A percentile compares a stretch with the other conserved stretches of the same genome.
phyloP scores from a whole-genome alignment of 2,329 filamentous ascomycete species.

The Penicillium verrucosum region DNA sequence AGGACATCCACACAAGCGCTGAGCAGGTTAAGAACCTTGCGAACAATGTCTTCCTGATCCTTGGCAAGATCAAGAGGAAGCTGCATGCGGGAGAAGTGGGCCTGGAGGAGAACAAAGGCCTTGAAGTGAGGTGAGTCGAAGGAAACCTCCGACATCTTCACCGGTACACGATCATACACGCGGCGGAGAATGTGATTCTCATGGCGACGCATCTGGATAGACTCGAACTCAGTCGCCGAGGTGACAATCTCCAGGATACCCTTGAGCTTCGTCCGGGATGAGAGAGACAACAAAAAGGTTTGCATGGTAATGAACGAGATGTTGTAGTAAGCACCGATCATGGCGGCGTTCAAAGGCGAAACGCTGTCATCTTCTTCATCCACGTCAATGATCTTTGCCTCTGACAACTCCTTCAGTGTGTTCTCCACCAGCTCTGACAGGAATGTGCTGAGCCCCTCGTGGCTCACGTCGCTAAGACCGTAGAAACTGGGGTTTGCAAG shows the following conservation, averaged over 20 bases:
- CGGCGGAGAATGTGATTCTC: slow-evolving; percentile 83
- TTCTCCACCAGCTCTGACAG: slow-evolving; percentile 92
- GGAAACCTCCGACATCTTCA: slow-evolving; percentile 84
- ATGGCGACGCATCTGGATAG: slow-evolving; percentile 88
- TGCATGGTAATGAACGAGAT: slow-evolving; percentile 99
- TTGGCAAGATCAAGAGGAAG: slow-evolving; percentile 92
- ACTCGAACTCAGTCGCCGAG: slow-evolving; percentile 93
- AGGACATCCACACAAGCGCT: slow-evolving; percentile 93
- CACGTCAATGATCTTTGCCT: slow-evolving; percentile 92
- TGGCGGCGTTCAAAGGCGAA: slow-evolving; percentile 86
- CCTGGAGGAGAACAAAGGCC: slow-evolving; percentile 92
- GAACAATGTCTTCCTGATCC: slow-evolving; percentile 85
- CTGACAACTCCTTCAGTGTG: slow-evolving; percentile 82
- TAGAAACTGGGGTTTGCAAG: slow-evolving; percentile 97
- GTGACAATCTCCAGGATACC: slow-evolving; percentile 95
- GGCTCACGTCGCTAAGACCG: slow-evolving; percentile 78
- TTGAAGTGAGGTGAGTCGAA: slow-evolving; percentile 98
- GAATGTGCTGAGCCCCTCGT: slow-evolving; percentile 90
- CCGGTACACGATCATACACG: slow-evolving; percentile 90
- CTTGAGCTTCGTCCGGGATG: slow-evolving; percentile 87
- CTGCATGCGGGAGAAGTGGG: slow-evolving; percentile 96
- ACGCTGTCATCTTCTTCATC: slow-evolving; percentile 92
- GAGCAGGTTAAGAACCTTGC: slow-evolving; percentile 80
- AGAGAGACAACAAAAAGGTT: slow-evolving; percentile 90
- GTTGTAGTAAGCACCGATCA: slow-evolving; percentile 99